Evolutionary conservation across 208 protist genomes (phyloP).

Genomic region (Porcisia deanei): DNA sequence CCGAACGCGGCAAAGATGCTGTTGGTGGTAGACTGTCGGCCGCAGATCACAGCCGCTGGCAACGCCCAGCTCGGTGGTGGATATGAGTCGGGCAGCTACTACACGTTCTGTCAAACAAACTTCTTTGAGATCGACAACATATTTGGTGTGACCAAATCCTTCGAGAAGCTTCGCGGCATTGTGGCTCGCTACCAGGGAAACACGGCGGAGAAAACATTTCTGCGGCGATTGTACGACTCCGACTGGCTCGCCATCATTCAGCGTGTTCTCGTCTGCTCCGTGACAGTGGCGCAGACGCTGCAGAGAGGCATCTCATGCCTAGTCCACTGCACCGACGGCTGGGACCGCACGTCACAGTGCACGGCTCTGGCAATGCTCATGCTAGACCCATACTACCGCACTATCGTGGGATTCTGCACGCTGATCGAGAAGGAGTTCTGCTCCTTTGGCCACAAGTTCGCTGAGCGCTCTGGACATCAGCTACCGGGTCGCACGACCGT

Average conservation of each 20-base stretch:
- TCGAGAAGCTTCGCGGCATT: constrained; percentile 64
- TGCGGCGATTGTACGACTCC: constrained; percentile 53
- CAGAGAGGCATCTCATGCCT: constrained; percentile 71
- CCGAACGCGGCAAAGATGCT: constrained; percentile 28
- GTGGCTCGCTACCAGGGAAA: constrained; percentile 56
- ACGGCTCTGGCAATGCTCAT: constrained; percentile 81
- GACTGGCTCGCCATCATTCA: constrained; percentile 73
- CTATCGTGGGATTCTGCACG: constrained; percentile 91
- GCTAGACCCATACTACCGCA: constrained; percentile 96
- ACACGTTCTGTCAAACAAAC: constrained; percentile 71
- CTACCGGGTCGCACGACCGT: constrained; percentile 53
- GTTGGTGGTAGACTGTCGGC: constrained; percentile 79
- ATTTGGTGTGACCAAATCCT: constrained; percentile 64
- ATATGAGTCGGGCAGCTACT: constrained; percentile 69
- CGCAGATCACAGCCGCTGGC: constrained; percentile 53
- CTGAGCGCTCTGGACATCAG: constrained; percentile 82
- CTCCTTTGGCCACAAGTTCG: constrained; percentile 96
- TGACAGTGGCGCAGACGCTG: constrained; percentile 44
- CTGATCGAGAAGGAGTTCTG: constrained; percentile 97
- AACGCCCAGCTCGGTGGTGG: constrained; percentile 82
- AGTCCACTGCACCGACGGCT: constrained; percentile 95
- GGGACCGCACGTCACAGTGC: constrained; percentile 95
- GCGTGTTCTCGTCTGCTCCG: constrained; percentile 55
- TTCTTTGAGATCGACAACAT: constrained; percentile 94
- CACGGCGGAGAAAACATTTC: constrained; percentile 50